phyloP scores from a whole-genome alignment of 306 rosid genomes.

The Datisca glomerata region DNA sequence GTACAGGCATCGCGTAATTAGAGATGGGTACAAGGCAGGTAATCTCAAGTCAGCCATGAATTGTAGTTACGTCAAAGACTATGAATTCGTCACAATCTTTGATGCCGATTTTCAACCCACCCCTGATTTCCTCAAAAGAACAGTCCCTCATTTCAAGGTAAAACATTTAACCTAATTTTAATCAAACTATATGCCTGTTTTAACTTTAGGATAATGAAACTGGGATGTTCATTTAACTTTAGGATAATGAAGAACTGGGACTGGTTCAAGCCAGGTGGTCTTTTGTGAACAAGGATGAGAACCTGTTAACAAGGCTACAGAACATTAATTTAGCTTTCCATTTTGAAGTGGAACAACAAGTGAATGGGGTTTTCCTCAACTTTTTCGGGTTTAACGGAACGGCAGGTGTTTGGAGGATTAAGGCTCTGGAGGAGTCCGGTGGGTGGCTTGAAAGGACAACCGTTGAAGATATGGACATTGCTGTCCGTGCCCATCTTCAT shows the following conservation, averaged over 20 bases:
- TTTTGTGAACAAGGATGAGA: conserved; percentile 67
- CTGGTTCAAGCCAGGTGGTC: conserved; percentile 77
- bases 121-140: conserved; percentile 46
- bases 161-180: neutral
- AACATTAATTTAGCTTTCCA: conserved; percentile 65
- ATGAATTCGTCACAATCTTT: conserved; percentile 61
- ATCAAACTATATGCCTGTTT: conserved; percentile 2
- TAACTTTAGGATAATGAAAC: conserved; percentile 6
- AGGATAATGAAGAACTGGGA: conserved; percentile 58
- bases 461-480: conserved; percentile 79
- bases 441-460: conserved; percentile 82
- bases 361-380: conserved; percentile 56
- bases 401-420: conserved; percentile 79
- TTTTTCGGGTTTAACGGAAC: conserved; percentile 78
- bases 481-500: conserved; percentile 67
- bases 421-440: conserved; percentile 69
- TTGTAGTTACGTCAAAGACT: conserved; percentile 51
- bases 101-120: conserved; percentile 78
- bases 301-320: conserved; percentile 58
- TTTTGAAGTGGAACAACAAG: conserved; percentile 81
- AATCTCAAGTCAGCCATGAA: conserved; percentile 78
- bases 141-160: conserved; percentile 69
- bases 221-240: conserved; percentile 5
- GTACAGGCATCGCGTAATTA: conserved; percentile 46
- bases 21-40: conserved; percentile 72